A percentile compares a stretch with the other conserved stretches of the same genome.
Conservation (phyloP, 371 early-diverging fungal species). For the Actinomortierella wolfii region DNA sequence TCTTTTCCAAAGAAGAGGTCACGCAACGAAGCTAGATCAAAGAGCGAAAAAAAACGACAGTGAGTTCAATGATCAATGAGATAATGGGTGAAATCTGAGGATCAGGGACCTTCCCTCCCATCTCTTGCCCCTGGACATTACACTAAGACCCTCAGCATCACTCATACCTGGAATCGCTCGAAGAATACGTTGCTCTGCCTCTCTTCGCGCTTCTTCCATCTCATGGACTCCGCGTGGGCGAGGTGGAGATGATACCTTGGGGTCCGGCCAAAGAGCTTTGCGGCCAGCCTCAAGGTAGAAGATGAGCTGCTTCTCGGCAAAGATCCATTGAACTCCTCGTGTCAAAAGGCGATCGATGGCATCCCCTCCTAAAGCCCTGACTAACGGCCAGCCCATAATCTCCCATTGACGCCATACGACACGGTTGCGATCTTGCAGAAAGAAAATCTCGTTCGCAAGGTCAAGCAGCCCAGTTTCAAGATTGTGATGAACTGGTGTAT, state of each 20-base stretch:
- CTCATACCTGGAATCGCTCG: constrained; percentile 34
- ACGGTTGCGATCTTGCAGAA: constrained; percentile 38
- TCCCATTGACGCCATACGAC: constrained; percentile 46
- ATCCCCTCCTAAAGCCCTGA: constrained; percentile 26
- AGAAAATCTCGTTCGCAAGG: constrained; percentile 32
- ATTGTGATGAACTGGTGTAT: constrained; percentile 29
- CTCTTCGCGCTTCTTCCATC: constrained; percentile 35
- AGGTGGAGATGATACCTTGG: constrained; percentile 48
- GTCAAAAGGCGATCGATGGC: constrained; percentile 53
- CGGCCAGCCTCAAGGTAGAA: constrained; percentile 60
- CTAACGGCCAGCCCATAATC: constrained; percentile 43
- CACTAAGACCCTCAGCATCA: no score
- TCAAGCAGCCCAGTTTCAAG: constrained; percentile 24
- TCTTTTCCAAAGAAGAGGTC: constrained; percentile 35
- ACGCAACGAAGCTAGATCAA: constrained; percentile 23
- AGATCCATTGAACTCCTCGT: constrained; percentile 57
- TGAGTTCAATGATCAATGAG: neutral
- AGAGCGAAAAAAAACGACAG: neutral
- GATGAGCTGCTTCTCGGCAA: constrained; percentile 61
- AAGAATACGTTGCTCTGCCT: constrained; percentile 38
- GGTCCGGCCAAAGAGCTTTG: constrained; percentile 62
- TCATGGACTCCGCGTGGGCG: constrained; percentile 42
- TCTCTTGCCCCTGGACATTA: no score
- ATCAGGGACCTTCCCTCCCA: neutral
- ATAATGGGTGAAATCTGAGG: no score